Conservation (phyloP, 768 basidiomycete species). For the Kwoniella pini region DNA sequence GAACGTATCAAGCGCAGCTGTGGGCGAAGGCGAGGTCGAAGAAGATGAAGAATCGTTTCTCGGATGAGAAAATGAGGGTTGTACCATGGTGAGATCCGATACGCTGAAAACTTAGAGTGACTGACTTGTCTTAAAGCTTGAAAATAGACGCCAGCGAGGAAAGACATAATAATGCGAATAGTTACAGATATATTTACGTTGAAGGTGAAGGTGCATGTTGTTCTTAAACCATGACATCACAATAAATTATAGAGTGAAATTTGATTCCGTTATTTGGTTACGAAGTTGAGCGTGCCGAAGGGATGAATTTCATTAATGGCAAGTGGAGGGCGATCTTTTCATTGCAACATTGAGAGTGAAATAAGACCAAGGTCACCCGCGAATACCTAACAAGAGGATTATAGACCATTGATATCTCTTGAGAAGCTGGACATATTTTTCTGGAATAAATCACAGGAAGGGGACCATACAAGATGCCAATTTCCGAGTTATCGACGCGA, state of each 20-base stretch:
- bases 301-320: too few relatives aligned
- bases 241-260: neutral
- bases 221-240: conserved; percentile 6
- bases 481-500: conserved; percentile 24
- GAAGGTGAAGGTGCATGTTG: too few relatives aligned
- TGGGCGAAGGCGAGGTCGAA: conserved; percentile 24
- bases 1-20: conserved; percentile 47
- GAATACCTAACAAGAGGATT: neutral
- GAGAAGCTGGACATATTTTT: too few relatives aligned
- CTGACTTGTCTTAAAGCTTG: too few relatives aligned
- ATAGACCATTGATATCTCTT: too few relatives aligned
- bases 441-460: neutral
- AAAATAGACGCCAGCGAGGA: too few relatives aligned
- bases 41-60: conserved; percentile 15
- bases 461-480: conserved; percentile 10
- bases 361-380: neutral
- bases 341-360: neutral
- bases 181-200: too few relatives aligned
- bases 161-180: too few relatives aligned
- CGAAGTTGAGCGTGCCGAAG: neutral
- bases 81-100: too few relatives aligned
- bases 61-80: conserved; percentile 43
- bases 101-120: too few relatives aligned
- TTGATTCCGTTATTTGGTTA: conserved; percentile 7
- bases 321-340: conserved; percentile 10